phyloP scores from a whole-genome alignment of 371 early-diverging fungal genomes.

The Mucor ambiguus region DNA sequence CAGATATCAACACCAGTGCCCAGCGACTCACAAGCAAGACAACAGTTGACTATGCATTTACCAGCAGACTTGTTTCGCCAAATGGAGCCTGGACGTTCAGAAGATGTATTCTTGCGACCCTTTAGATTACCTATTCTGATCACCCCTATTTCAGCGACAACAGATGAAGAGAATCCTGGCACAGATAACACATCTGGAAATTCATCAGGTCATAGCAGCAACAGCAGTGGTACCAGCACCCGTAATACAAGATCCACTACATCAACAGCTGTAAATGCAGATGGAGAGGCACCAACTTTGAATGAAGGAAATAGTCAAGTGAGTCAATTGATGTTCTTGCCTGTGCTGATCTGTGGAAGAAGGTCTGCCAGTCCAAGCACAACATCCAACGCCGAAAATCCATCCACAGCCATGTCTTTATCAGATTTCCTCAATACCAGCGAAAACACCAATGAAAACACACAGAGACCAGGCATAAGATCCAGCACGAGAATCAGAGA shows the following conservation, averaged over 20 bases:
- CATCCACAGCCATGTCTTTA: not conserved
- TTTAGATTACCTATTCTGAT: constrained; percentile 23
- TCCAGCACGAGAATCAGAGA: constrained; percentile 18
- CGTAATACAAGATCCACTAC: not conserved
- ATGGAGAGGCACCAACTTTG: constrained; percentile 12
- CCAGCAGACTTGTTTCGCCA: constrained; percentile 28
- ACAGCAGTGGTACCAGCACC: not conserved
- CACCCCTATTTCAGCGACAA: constrained; percentile 1
- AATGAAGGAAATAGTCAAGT: constrained; percentile 6
- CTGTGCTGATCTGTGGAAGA: constrained; percentile 25
- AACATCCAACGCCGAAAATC: not conserved
- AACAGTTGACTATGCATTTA: constrained; percentile 27
- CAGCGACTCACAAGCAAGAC: not conserved
- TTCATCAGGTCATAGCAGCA: not conserved
- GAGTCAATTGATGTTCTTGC: constrained; percentile 19
- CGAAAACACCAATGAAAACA: not conserved
- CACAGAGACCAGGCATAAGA: constrained; percentile 3
- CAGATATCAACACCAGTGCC: constrained; percentile 2
- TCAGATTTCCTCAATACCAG: not conserved
- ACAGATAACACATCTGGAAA: not conserved
- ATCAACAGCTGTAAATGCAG: constrained; percentile 15
- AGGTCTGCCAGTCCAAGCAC: not conserved
- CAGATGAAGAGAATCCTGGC: not conserved
- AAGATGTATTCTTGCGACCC: constrained; percentile 26
- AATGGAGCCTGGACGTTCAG: constrained; percentile 23